Evolutionary conservation across 2,329 filamentous ascomycete species (phyloP).

Genomic region (Cladosporium sp.): DNA sequence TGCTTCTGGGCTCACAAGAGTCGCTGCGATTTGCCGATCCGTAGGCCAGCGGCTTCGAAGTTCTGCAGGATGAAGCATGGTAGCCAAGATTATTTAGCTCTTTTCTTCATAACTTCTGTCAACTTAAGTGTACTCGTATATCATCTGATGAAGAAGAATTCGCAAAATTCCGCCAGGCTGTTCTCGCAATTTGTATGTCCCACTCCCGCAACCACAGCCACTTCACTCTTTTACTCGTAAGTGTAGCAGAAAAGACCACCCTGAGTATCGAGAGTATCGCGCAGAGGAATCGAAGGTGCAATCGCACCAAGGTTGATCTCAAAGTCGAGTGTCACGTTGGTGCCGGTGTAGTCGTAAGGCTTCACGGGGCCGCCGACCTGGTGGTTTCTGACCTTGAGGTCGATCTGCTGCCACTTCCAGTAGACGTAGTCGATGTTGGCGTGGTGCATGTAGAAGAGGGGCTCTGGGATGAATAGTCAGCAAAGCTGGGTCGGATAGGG

Average conservation of each 20-base stretch:
- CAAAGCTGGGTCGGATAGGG: too few relatives aligned
- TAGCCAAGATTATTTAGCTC: too few relatives aligned
- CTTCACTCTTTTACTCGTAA: constrained; percentile 19
- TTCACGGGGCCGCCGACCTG: constrained; percentile 17
- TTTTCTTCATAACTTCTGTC: too few relatives aligned
- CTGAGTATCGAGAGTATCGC: constrained; percentile 26
- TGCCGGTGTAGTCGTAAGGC: not conserved
- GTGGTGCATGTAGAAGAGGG: constrained; percentile 33
- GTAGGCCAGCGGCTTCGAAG: not conserved
- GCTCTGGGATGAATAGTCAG: constrained; percentile 18
- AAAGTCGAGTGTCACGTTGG: constrained; percentile 21
- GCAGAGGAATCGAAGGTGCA: constrained; percentile 22
- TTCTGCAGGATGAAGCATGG: not conserved
- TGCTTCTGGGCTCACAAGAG: not conserved
- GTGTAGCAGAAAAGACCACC: constrained; percentile 27
- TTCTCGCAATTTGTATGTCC: not conserved
- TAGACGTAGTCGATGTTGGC: constrained; percentile 29
- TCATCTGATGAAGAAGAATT: not conserved
- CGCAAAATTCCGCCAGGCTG: not conserved
- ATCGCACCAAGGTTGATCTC: constrained; percentile 25
- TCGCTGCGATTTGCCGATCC: not conserved
- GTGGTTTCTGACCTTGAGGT: constrained; percentile 15
- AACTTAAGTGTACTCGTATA: not conserved
- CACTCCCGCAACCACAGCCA: not conserved
- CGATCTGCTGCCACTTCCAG: constrained; percentile 29